Evolutionary conservation across 2,329 filamentous ascomycete genomes (phyloP).

Genomic region (Canariomyces notabilis): DNA sequence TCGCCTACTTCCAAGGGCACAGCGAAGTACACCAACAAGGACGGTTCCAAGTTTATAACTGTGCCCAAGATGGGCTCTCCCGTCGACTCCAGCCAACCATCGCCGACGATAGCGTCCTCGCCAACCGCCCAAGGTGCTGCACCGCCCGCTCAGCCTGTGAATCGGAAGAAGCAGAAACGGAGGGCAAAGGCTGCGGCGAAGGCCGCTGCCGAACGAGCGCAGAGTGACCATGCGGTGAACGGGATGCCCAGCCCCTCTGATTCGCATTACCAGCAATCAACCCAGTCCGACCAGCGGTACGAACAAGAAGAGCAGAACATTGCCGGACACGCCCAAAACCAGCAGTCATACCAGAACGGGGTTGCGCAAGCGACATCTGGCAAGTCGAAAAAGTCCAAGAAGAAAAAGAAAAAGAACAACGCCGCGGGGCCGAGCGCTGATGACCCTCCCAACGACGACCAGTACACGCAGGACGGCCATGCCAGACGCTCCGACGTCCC

Average conservation of each 20-base stretch:
- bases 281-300: slow-evolving; percentile 50
- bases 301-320: slow-evolving; percentile 46
- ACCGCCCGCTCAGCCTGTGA: slow-evolving; percentile 46
- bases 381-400: slow-evolving; percentile 58
- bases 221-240: slow-evolving; percentile 33
- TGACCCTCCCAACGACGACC: slow-evolving; percentile 19
- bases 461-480: slow-evolving; percentile 15
- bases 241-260: slow-evolving; percentile 37
- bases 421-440: slow-evolving; percentile 20
- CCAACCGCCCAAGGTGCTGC: slow-evolving; percentile 12
- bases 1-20: slow-evolving; percentile 49
- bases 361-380: slow-evolving; percentile 24
- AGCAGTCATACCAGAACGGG: slow-evolving; percentile 34
- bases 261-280: slow-evolving; percentile 33
- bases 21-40: slow-evolving; percentile 62
- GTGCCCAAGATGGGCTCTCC: slow-evolving; percentile 52
- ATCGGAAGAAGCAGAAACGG: slow-evolving; percentile 93
- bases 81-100: slow-evolving; percentile 50
- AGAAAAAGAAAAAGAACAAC: slow-evolving; percentile 60
- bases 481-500: slow-evolving; percentile 9
- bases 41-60: slow-evolving; percentile 65
- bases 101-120: slow-evolving; percentile 41
- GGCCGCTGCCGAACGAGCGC: slow-evolving; percentile 47
- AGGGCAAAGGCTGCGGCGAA: slow-evolving; percentile 78
- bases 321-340: slow-evolving; percentile 35